Evolutionary conservation across 257 asterid genomes (phyloP).

Genomic region (Vinca minor): DNA sequence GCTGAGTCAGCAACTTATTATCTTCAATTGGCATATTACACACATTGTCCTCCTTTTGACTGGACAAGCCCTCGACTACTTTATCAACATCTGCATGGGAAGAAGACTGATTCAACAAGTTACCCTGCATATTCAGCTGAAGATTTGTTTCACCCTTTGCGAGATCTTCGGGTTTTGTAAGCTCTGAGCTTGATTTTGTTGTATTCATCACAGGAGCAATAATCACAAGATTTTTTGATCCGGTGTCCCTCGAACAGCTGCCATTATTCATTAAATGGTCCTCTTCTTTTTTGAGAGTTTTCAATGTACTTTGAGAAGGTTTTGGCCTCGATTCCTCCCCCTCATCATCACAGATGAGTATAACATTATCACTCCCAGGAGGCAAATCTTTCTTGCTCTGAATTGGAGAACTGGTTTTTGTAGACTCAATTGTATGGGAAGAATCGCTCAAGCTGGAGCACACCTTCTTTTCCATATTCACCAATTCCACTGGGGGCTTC

Average conservation of each 20-base stretch:
- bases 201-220: conserved; percentile 14
- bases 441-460: conserved; percentile 19
- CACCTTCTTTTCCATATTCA: conserved; percentile 44
- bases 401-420: conserved; percentile 14
- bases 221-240: conserved; percentile 17
- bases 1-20: conserved; percentile 25
- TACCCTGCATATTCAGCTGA: conserved; percentile 20
- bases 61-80: conserved; percentile 11
- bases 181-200: conserved; percentile 28
- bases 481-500: conserved; percentile 41
- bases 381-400: conserved; percentile 30
- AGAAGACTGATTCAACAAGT: conserved; percentile 10
- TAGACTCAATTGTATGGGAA: conserved; percentile 31
- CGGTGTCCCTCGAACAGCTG: not conserved
- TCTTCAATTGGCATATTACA: conserved; percentile 27
- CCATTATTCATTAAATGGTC: conserved; percentile 9
- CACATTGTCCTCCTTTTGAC: conserved; percentile 25
- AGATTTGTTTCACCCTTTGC: conserved; percentile 24
- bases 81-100: conserved; percentile 19
- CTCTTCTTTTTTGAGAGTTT: conserved; percentile 21
- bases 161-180: conserved; percentile 38
- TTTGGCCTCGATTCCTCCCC: conserved; percentile 30
- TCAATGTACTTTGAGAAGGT: conserved; percentile 26
- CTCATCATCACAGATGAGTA: conserved; percentile 69
- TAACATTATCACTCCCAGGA: conserved; percentile 34